Evolutionary conservation across 345 rosid species (phyloP), one percentile per base, ranked within the genome.

Genomic region (Lagerstroemia speciosa): DNA sequence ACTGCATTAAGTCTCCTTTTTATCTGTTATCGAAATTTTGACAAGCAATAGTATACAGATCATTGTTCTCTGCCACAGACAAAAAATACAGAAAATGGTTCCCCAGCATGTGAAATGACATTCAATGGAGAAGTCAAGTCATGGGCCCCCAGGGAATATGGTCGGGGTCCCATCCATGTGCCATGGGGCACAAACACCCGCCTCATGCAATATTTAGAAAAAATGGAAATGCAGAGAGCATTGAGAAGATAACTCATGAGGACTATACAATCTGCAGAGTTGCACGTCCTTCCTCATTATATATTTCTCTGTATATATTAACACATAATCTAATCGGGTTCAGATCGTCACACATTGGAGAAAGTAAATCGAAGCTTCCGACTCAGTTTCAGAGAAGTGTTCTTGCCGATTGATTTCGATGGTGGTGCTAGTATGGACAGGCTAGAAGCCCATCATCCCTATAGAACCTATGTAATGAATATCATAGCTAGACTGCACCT

Each of bases 341-440:
- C 33, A 30, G 34, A 26, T 58, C 3, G 31, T 27, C 29, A 27
- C 33, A 58, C 1, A 27, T 27, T 19, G 20, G 20, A 58, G 34
- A n/a, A 53, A 6, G 33, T 58, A 15, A 58, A 5, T n/a, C 15
- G 63, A 29, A 27, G 33, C 33, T 2, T 20, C 14, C 19, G 57
- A 27, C 12, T 58, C 63, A 15, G 63, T 58, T 27, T 19, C 2
- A 58, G 55, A 30, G 3, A 58, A 12, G n/a, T n/a, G n/a, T n/a
- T 58, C 63, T 58, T 14, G 26, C 9, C 19, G 55, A 22, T 27
- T 30, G 29, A 24, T n/a, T n/a, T 58, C 65, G 62, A 72, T 30
- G 26, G 68, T 73, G 30, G 43, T 45, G 66, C 73, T 66, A 33
- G 71, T 62, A 73, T 73, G 55, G 41, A 77, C 74, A 66, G 53